A percentile compares a stretch with the other conserved stretches of the same genome.
phyloP scores from a whole-genome alignment of 1,284 basidiomycete species.

The Apiotrichum brassicae region DNA sequence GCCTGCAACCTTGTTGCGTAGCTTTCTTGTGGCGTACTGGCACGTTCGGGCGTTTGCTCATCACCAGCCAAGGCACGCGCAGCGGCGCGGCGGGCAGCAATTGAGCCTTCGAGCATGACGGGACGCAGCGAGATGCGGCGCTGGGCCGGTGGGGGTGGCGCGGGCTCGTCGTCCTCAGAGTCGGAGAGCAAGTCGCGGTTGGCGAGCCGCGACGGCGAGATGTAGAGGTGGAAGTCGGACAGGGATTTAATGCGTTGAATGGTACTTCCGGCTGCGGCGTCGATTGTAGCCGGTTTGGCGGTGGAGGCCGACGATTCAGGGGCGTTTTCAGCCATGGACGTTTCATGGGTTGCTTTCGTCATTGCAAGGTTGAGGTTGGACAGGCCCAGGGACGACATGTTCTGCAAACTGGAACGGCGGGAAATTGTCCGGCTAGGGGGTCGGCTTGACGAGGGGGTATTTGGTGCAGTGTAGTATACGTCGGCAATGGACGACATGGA shows the following conservation, averaged over 20 bases:
- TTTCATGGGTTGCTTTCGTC: slow-evolving; percentile 12
- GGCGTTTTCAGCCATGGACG: neutral
- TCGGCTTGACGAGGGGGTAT: slow-evolving; percentile 8
- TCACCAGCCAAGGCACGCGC: neutral
- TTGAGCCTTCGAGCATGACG: slow-evolving; percentile 21
- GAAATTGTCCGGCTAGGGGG: slow-evolving; percentile 6
- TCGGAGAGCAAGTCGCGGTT: slow-evolving; percentile 37
- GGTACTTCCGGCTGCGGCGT: slow-evolving; percentile 7
- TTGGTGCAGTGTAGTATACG: slow-evolving; percentile 38
- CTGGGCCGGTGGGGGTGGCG: neutral
- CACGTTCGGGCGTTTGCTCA: neutral
- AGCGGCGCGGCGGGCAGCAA: slow-evolving; percentile 15
- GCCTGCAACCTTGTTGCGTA: slow-evolving; percentile 36
- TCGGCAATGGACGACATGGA: slow-evolving; percentile 40
- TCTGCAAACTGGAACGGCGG: neutral
- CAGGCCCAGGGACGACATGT: slow-evolving; percentile 5
- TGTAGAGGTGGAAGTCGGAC: slow-evolving; percentile 44
- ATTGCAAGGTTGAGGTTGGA: slow-evolving; percentile 15
- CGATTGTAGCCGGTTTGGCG: neutral
- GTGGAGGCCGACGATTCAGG: neutral
- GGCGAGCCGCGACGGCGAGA: slow-evolving; percentile 43
- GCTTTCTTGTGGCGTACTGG: slow-evolving; percentile 10
- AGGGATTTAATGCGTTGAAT: slow-evolving; percentile 37
- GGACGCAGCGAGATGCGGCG: slow-evolving; percentile 22
- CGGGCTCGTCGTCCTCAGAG: slow-evolving; percentile 26